These are phyloP conservation scores for Penicillium riverlandense DNA, from an alignment of 495 filamentous ascomycete species.

Conservation along the genomic window DNA sequence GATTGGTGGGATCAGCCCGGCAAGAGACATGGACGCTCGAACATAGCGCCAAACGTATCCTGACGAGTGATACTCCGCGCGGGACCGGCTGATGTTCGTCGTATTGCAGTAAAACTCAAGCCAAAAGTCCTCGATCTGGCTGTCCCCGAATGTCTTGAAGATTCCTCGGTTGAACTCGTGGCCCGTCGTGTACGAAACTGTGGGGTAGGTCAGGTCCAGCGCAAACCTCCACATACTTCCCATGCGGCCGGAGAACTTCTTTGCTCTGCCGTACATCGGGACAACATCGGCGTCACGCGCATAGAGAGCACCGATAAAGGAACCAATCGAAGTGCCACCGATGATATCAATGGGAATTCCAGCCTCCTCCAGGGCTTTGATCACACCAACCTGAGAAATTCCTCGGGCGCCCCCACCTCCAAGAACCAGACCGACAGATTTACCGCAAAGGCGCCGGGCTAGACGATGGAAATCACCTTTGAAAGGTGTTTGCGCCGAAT, in stretches of 20 bases:
- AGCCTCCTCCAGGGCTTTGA: slow-evolving; percentile 90
- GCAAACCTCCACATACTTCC: slow-evolving; percentile 96
- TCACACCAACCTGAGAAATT: slow-evolving; percentile 86
- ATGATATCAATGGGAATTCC: slow-evolving; percentile 95
- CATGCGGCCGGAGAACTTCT: slow-evolving; percentile 97
- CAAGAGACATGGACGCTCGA: slow-evolving; percentile 90
- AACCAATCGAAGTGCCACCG: slow-evolving; percentile 95
- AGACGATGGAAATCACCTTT: slow-evolving; percentile 96
- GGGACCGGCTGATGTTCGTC: slow-evolving; percentile 88
- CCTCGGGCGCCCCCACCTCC: slow-evolving; percentile 91
- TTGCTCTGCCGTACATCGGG: slow-evolving; percentile 90
- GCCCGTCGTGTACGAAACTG: slow-evolving; percentile 90
- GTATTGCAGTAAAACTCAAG: slow-evolving; percentile 99
- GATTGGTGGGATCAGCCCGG: slow-evolving; percentile 83
- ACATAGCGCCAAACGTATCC: slow-evolving; percentile 97
- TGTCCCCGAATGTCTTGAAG: slow-evolving; percentile 95
- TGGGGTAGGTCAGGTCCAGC: slow-evolving; percentile 90
- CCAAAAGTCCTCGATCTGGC: slow-evolving; percentile 98
- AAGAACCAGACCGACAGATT: slow-evolving; percentile 88
- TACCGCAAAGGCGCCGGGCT: slow-evolving; percentile 84
- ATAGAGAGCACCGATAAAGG: slow-evolving; percentile 93
- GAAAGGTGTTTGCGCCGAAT: slow-evolving; percentile 84
- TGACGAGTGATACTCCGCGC: slow-evolving; percentile 83
- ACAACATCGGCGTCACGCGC: slow-evolving; percentile 95
- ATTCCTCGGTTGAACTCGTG: slow-evolving; percentile 99